Conservation (phyloP, 495 filamentous ascomycete species). For the Lasiosphaeris hirsuta region DNA sequence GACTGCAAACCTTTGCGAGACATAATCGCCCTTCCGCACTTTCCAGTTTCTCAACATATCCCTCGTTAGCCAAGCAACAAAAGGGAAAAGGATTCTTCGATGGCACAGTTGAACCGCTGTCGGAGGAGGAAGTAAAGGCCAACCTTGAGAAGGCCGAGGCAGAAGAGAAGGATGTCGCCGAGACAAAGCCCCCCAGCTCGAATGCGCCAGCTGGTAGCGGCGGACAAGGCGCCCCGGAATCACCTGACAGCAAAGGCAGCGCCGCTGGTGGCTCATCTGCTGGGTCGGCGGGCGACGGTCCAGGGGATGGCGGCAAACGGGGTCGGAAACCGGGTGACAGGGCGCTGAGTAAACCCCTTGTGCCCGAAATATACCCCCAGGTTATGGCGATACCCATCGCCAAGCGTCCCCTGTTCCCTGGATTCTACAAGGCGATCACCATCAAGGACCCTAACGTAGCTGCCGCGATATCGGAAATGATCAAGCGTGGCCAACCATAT, state of each 20-base stretch:
- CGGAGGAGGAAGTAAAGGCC: constrained; percentile 48
- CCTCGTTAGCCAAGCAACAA: constrained; percentile 36
- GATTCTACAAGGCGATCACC: constrained; percentile 98
- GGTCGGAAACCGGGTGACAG: constrained; percentile 67
- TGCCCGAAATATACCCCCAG: constrained; percentile 95
- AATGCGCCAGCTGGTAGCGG: constrained; percentile 31
- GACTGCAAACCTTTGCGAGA: constrained; percentile 14
- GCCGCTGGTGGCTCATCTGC: constrained; percentile 37
- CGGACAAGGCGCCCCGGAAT: constrained; percentile 31
- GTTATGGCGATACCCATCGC: constrained; percentile 99
- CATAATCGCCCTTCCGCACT: constrained; percentile 15
- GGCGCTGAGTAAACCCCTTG: constrained; percentile 76
- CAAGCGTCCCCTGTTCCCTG: constrained; percentile 90
- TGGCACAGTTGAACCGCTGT: constrained; percentile 36
- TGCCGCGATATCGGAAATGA: constrained; percentile 88
- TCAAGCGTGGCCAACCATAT: constrained; percentile 97
- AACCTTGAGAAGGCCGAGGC: constrained; percentile 41
- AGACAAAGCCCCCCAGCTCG: constrained; percentile 39
- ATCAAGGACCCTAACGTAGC: constrained; percentile 88
- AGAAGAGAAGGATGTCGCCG: constrained; percentile 34
- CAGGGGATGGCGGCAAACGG: constrained; percentile 46
- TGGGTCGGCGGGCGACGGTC: constrained; percentile 42
- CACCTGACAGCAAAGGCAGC: constrained; percentile 44
- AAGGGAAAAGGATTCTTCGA: constrained; percentile 46
- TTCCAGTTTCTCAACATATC: constrained; percentile 40